Percentiles rank a stretch among this genome's conserved stretches.
These are phyloP conservation scores for Colletotrichum cuscutae DNA, from an alignment of 2,329 filamentous ascomycete genomes.

Conservation along the genomic window DNA sequence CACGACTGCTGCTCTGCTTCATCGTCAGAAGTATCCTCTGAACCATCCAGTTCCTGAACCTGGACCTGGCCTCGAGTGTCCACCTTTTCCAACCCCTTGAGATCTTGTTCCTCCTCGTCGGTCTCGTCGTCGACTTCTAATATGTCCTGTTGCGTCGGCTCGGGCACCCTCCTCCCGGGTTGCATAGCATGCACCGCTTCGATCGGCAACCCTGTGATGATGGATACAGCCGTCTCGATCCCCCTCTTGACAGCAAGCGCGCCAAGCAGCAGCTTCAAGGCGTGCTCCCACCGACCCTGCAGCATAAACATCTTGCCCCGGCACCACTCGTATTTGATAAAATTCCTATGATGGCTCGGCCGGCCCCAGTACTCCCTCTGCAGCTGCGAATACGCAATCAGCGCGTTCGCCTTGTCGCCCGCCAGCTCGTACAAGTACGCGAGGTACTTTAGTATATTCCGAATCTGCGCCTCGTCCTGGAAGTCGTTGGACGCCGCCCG, in stretches of 20 bases:
- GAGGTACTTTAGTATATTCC: slow-evolving; percentile 34
- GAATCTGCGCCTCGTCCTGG: slow-evolving; percentile 26
- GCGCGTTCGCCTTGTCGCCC: slow-evolving; percentile 15
- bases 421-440: slow-evolving; percentile 35
- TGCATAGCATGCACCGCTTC: slow-evolving; percentile 23
- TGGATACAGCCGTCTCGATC: slow-evolving; percentile 17
- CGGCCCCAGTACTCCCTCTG: slow-evolving; percentile 31
- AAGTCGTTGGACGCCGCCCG: slow-evolving; percentile 24
- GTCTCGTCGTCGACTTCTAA: background rate
- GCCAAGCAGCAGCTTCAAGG: slow-evolving; percentile 31
- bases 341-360: slow-evolving; percentile 24
- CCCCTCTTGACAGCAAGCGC: slow-evolving; percentile 28
- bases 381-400: slow-evolving; percentile 34
- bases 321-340: slow-evolving; percentile 34
- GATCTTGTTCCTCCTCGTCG: background rate
- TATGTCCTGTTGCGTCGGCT: background rate
- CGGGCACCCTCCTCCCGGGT: background rate
- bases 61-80: background rate
- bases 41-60: background rate
- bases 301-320: slow-evolving; percentile 36
- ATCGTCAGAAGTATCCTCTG: background rate
- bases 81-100: background rate
- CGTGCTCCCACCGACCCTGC: slow-evolving; percentile 31
- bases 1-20: background rate
- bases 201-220: slow-evolving; percentile 21